Conservation (phyloP, 495 filamentous ascomycete genomes). For the Tuber magnatum region DNA sequence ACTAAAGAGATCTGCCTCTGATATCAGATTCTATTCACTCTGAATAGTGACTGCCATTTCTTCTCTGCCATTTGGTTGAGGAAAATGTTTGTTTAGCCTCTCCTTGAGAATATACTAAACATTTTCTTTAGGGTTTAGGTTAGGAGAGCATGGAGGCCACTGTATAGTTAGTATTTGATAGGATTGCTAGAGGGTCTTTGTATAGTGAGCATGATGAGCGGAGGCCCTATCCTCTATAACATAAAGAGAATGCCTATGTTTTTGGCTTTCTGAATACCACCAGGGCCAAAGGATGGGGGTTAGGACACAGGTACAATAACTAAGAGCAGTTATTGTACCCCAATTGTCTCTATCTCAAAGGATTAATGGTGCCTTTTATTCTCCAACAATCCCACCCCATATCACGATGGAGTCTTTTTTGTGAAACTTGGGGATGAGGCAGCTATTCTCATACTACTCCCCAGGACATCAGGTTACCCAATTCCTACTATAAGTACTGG, state of each 20-base stretch:
- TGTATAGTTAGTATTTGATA: slow-evolving; percentile 9
- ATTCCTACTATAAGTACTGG: too few species aligned
- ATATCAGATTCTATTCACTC: slow-evolving; percentile 6
- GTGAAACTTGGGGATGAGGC: too few species aligned
- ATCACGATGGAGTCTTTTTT: too few species aligned
- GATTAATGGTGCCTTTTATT: too few species aligned
- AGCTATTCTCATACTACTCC: too few species aligned
- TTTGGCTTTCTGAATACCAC: slow-evolving; percentile 2
- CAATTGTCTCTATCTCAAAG: too few species aligned
- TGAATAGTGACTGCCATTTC: slow-evolving; percentile 3
- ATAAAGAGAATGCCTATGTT: too few species aligned
- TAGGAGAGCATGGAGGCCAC: not conserved
- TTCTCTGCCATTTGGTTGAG: not conserved
- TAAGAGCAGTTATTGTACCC: too few species aligned
- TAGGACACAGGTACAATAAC: too few species aligned
- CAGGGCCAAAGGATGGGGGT: slow-evolving; percentile 4
- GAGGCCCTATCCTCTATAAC: slow-evolving; percentile 18
- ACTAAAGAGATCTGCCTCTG: not conserved
- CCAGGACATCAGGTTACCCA: too few species aligned
- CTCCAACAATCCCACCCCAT: too few species aligned
- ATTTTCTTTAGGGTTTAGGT: not conserved
- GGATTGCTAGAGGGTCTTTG: not conserved
- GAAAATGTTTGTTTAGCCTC: not conserved
- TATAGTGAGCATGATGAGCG: slow-evolving; percentile 6
- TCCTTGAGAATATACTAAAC: slow-evolving; percentile 6